Percentiles rank a stretch among this genome's conserved stretches.
Evolutionary conservation across 306 rosid species (phyloP).

Genomic region (Vigna unguiculata): DNA sequence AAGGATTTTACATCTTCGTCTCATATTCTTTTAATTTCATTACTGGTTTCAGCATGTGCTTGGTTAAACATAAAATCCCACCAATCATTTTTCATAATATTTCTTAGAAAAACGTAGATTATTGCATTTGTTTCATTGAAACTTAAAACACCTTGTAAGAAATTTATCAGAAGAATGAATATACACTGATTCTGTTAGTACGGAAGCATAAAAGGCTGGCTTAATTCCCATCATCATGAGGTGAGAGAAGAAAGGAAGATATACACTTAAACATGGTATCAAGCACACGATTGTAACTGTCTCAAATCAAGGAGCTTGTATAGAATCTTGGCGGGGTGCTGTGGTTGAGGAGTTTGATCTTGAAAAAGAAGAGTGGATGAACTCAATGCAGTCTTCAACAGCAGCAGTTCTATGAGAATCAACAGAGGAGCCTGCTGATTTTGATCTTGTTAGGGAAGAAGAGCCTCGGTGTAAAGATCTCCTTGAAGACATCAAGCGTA

Average conservation of each 20-base stretch:
- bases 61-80: constrained; percentile 11
- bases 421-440: constrained; percentile 53
- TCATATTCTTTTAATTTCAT: neutral
- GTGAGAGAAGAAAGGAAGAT: constrained; percentile 5
- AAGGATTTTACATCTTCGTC: constrained; percentile 30
- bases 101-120: neutral
- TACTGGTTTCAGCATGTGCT: neutral
- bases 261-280: constrained; percentile 6
- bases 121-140: constrained; percentile 13
- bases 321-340: constrained; percentile 35
- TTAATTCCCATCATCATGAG: neutral
- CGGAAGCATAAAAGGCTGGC: constrained; percentile 1
- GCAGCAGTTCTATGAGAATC: constrained; percentile 76
- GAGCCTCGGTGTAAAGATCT: constrained; percentile 51
- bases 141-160: constrained; percentile 15
- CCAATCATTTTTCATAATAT: constrained; percentile 7
- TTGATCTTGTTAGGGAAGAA: constrained; percentile 56
- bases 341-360: constrained; percentile 62
- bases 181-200: constrained; percentile 25
- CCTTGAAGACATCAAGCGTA: constrained; percentile 52
- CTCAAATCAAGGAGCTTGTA: constrained; percentile 35
- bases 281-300: constrained; percentile 29
- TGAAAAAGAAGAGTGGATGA: constrained; percentile 78
- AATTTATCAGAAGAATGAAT: constrained; percentile 33
- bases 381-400: constrained; percentile 87